Evolutionary conservation across 805 yeast genomes (phyloP).

Genomic region (Yarrowia sp.): DNA sequence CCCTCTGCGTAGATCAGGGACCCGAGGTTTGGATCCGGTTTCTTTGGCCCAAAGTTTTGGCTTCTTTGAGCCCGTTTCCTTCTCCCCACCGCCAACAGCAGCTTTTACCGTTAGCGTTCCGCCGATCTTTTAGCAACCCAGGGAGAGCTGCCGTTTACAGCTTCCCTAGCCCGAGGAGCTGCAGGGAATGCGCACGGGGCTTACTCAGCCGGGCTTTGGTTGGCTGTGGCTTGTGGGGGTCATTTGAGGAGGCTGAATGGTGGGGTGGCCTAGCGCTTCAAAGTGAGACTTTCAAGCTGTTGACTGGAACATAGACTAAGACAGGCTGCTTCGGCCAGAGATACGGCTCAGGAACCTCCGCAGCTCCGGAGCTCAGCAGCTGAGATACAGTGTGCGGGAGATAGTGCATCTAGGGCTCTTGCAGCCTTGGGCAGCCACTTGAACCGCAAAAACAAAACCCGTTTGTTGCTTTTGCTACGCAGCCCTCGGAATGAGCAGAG

Average conservation of each 20-base stretch:
- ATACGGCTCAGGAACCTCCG: too few species aligned
- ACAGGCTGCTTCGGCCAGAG: too few species aligned
- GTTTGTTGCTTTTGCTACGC: background rate
- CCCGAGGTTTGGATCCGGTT: background rate
- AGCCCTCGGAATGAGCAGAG: background rate
- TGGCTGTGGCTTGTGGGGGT: background rate
- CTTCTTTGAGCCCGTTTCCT: background rate
- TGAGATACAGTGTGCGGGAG: background rate
- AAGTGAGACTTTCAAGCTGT: too few species aligned
- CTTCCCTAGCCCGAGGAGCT: constrained; percentile 5
- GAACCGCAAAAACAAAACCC: background rate
- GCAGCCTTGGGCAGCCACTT: background rate
- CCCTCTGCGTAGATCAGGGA: constrained; percentile 12
- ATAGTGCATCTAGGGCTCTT: background rate
- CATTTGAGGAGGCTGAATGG: too few species aligned
- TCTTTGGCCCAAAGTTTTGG: background rate
- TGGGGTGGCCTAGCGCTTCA: too few species aligned
- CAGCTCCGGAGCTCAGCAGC: too few species aligned
- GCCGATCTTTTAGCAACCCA: constrained; percentile 7
- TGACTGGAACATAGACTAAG: too few species aligned
- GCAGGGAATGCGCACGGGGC: background rate
- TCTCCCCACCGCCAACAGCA: background rate
- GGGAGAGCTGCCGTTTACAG: background rate
- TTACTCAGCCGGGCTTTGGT: background rate
- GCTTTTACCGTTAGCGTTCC: background rate